These are phyloP conservation scores for Penicillium maclennaniae DNA, from an alignment of 495 filamentous ascomycete species.

Conservation along the genomic window DNA sequence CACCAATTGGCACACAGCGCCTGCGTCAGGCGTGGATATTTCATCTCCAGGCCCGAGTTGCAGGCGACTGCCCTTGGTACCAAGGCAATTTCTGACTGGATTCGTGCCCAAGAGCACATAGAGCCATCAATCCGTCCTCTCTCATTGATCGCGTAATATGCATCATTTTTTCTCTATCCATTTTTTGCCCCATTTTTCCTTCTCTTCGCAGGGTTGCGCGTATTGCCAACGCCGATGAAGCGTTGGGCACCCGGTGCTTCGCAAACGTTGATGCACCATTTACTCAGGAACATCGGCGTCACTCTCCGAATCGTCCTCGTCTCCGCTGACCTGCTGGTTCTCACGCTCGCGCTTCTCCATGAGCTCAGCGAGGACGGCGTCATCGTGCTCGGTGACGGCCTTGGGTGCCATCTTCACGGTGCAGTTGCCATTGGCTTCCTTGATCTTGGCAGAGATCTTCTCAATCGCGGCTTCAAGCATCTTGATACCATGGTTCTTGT, in stretches of 20 bases:
- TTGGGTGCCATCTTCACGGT: slow-evolving; percentile 96
- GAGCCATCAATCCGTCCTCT: slow-evolving; percentile 32
- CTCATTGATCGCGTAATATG: slow-evolving; percentile 40
- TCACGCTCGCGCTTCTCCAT: slow-evolving; percentile 99
- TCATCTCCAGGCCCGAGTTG: slow-evolving; percentile 21
- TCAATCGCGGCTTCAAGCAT: slow-evolving; percentile 83
- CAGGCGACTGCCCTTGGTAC: slow-evolving; percentile 23
- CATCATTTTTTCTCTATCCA: slow-evolving; percentile 39
- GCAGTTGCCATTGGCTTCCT: slow-evolving; percentile 67
- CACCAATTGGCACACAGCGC: slow-evolving; percentile 18
- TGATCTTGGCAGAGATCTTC: slow-evolving; percentile 75
- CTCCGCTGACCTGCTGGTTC: slow-evolving; percentile 93
- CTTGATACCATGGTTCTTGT: slow-evolving; percentile 81
- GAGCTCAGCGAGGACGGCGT: slow-evolving; percentile 90
- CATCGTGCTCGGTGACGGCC: slow-evolving; percentile 96
- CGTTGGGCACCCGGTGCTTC: slow-evolving; percentile 14
- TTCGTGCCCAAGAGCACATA: slow-evolving; percentile 30
- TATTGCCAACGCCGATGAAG: slow-evolving; percentile 20
- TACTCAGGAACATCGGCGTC: slow-evolving; percentile 65
- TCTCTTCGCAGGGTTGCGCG: slow-evolving; percentile 10
- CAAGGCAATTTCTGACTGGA: slow-evolving; percentile 29
- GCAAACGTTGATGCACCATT: slow-evolving; percentile 12
- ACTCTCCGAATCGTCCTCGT: slow-evolving; percentile 89
- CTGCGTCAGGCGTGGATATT: slow-evolving; percentile 16
- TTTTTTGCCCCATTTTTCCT: slow-evolving; percentile 15